Conservation (phyloP, 31 red algal genomes). For the Bonnemaisonia californica region DNA sequence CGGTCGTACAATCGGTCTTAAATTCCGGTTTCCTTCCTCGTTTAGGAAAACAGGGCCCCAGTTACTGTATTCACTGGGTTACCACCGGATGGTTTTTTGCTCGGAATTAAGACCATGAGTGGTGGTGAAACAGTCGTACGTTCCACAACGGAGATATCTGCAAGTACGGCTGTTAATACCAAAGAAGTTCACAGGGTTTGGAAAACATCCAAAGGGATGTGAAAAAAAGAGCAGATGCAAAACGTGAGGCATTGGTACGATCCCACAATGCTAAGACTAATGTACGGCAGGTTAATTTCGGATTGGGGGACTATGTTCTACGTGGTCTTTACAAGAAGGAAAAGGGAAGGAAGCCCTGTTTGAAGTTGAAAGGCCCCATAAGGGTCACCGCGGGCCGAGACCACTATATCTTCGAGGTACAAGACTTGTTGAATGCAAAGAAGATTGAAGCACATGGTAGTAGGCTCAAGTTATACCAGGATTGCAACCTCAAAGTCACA, state of each 20-base stretch:
- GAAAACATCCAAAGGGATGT: background rate
- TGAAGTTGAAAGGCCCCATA: constrained; percentile 5
- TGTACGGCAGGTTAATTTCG: background rate
- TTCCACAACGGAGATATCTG: background rate
- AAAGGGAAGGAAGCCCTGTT: background rate
- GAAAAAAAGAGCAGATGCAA: background rate
- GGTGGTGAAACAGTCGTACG: background rate
- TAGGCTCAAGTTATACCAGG: background rate
- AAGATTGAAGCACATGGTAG: background rate
- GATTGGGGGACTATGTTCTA: constrained; percentile 16
- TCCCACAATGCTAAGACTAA: constrained; percentile 9
- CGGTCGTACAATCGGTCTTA: constrained; percentile 12
- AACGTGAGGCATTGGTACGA: background rate
- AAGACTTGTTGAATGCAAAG: background rate
- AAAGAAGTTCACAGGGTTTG: background rate
- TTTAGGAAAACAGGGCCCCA: background rate
- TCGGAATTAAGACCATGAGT: background rate
- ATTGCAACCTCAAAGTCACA: background rate
- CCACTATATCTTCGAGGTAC: constrained; percentile 18
- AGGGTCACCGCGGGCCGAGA: background rate
- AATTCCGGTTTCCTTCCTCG: background rate
- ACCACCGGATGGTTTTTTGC: background rate
- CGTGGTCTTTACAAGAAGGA: background rate
- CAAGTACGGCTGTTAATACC: background rate
- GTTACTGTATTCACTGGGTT: background rate